Evolutionary conservation across 2,329 filamentous ascomycete species (phyloP).

Genomic region (Cladorrhinum sp.): DNA sequence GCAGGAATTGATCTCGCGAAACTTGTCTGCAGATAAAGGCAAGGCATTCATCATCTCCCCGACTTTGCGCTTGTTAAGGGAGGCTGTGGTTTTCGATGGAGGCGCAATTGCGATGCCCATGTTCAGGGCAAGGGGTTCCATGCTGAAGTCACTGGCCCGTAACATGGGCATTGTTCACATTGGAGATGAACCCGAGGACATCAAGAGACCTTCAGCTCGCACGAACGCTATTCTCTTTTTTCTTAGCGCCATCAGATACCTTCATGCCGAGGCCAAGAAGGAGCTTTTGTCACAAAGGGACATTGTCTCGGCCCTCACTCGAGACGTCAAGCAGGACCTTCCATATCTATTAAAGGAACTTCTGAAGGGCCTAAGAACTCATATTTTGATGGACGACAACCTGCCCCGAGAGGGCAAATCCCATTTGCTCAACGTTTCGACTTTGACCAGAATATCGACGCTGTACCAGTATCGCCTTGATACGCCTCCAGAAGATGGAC

Average conservation of each 20-base stretch:
- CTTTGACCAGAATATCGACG: slow-evolving; percentile 67
- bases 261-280: slow-evolving; percentile 72
- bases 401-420: slow-evolving; percentile 73
- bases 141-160: slow-evolving; percentile 74
- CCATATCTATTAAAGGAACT: slow-evolving; percentile 73
- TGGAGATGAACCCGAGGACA: slow-evolving; percentile 60
- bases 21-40: slow-evolving; percentile 72
- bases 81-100: slow-evolving; percentile 82
- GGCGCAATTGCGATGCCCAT: slow-evolving; percentile 74
- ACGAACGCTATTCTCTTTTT: slow-evolving; percentile 81
- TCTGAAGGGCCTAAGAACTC: slow-evolving; percentile 64
- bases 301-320: slow-evolving; percentile 67
- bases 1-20: slow-evolving; percentile 74
- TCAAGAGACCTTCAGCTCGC: slow-evolving; percentile 72
- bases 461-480: slow-evolving; percentile 63
- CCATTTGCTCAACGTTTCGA: slow-evolving; percentile 70
- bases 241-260: slow-evolving; percentile 72
- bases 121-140: slow-evolving; percentile 73
- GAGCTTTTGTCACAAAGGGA: slow-evolving; percentile 79
- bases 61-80: slow-evolving; percentile 77
- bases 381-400: slow-evolving; percentile 71
- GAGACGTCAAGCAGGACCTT: slow-evolving; percentile 74
- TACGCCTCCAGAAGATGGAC: slow-evolving; percentile 38
- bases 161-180: slow-evolving; percentile 71
- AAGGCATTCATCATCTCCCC: slow-evolving; percentile 90